A percentile compares a stretch with the other conserved stretches of the same genome.
Evolutionary conservation across 2,329 filamentous ascomycete genomes (phyloP).

Genomic region (Phyllosticta capitalensis): DNA sequence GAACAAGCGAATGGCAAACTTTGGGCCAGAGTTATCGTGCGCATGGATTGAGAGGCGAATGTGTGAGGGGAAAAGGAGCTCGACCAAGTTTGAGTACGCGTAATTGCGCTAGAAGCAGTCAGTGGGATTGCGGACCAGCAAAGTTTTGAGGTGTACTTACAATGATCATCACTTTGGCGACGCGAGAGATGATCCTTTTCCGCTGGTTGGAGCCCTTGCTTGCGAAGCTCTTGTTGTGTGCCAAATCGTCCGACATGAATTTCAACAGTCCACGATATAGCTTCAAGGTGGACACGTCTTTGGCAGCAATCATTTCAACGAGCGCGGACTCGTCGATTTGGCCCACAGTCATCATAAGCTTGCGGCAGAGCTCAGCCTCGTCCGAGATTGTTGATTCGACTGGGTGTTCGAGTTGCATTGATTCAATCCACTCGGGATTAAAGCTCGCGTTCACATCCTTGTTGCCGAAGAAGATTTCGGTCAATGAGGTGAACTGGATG

Average conservation of each 20-base stretch:
- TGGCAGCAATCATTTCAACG: slow-evolving; percentile 20
- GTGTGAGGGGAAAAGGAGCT: slow-evolving; percentile 36
- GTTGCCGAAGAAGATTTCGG: slow-evolving; percentile 19
- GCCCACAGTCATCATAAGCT: slow-evolving; percentile 21
- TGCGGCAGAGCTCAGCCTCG: slow-evolving; percentile 22
- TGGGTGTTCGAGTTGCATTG: slow-evolving; percentile 20
- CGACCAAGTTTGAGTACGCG: slow-evolving; percentile 40
- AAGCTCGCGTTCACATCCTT: slow-evolving; percentile 14
- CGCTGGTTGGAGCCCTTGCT: slow-evolving; percentile 22
- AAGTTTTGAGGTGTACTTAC: not conserved
- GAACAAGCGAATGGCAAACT: slow-evolving; percentile 34
- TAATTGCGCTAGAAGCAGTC: slow-evolving; percentile 30
- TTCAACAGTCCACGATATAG: slow-evolving; percentile 29
- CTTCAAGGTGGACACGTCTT: slow-evolving; percentile 21
- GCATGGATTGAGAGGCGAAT: slow-evolving; percentile 36
- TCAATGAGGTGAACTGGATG: slow-evolving; percentile 22
- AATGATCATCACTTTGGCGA: slow-evolving; percentile 30
- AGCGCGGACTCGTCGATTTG: slow-evolving; percentile 20
- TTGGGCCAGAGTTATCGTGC: slow-evolving; percentile 34
- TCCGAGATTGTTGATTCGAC: slow-evolving; percentile 22
- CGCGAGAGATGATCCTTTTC: slow-evolving; percentile 26
- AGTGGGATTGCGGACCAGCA: not conserved
- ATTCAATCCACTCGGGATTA: slow-evolving; percentile 16
- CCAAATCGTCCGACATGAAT: slow-evolving; percentile 31
- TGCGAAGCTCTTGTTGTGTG: slow-evolving; percentile 18